Conservation (phyloP, 805 yeast genomes). For the Yarrowia deformans region DNA sequence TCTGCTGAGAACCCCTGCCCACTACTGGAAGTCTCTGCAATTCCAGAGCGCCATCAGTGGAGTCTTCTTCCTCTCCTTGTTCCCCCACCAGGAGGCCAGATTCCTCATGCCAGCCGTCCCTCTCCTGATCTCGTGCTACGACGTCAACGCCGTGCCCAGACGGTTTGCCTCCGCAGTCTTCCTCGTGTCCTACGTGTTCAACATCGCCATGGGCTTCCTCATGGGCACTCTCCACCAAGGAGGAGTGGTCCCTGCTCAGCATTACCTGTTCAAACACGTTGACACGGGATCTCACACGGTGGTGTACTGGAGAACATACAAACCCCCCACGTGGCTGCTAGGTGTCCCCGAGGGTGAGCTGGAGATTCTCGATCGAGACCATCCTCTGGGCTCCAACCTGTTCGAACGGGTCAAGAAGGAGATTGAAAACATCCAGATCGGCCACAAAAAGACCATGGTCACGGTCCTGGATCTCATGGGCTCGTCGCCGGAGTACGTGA, state of each 20-base stretch:
- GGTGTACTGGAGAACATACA: constrained; percentile 93
- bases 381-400: constrained; percentile 12
- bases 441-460: constrained; percentile 39
- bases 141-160: constrained; percentile 45
- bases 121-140: constrained; percentile 63
- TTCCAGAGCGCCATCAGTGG: constrained; percentile 70
- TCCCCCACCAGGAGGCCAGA: constrained; percentile 95
- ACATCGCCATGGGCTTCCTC: constrained; percentile 61
- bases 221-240: constrained; percentile 91
- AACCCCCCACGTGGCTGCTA: constrained; percentile 90
- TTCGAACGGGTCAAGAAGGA: constrained; percentile 41
- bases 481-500: constrained; percentile 47
- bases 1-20: constrained; percentile 54
- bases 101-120: constrained; percentile 84
- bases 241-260: constrained; percentile 77
- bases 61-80: constrained; percentile 63
- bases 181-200: constrained; percentile 68
- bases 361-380: constrained; percentile 43
- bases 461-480: constrained; percentile 60
- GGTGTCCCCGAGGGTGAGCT: constrained; percentile 48
- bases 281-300: constrained; percentile 49
- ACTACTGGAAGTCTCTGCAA: constrained; percentile 61
- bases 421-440: constrained; percentile 41
- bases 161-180: constrained; percentile 43
- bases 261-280: constrained; percentile 45